Base-by-base conservation (phyloP, 1,284 basidiomycete species). In the Apiotrichum veenhuisii region DNA sequence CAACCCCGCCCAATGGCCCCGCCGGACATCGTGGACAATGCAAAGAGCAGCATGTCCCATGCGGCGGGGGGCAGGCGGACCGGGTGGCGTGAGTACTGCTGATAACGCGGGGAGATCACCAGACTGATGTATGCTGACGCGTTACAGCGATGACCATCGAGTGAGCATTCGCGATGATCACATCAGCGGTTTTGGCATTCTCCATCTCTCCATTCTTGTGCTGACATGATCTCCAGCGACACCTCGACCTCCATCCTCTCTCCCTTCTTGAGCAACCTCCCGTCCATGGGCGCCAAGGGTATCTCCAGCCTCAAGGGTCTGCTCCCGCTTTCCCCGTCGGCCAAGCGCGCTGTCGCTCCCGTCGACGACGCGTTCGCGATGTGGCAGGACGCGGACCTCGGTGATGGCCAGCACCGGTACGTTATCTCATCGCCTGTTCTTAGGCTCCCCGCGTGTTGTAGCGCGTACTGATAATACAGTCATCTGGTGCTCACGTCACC, bases 361-460 rank as follows among this genome's bases (percentile, higher is more conserved):
- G 18, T n/a, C 36, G 55, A 46, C 33, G 57, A 57, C 30, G 26
- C 49, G 27, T 52, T 42, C 18, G 63, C 64, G 3, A 23, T 49
- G 7, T 73, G 72, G 71, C 64, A 72, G 37, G 43, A 63, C n/a
- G 66, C 49, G 11, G 66, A 72, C 53, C 53, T 74, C 34, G 62
- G 56, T 26, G 66, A 66, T 38, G 68, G 71, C 5, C 43, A 55
- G 55, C n/a, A 14, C 18, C 11, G 53, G 50, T 58, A 53, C 25
- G n/a, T n/a, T n/a, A n/a, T n/a, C n/a, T n/a, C n/a, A n/a, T n/a
- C n/a, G n/a, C n/a, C n/a, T n/a, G n/a, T n/a, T n/a, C n/a, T n/a
- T n/a, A n/a, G n/a, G n/a, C n/a, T n/a, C n/a, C n/a, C n/a, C n/a
- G n/a, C n/a, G 48, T 40, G 15, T 26, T 37, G 14, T 18, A 9